phyloP scores from a whole-genome alignment of 805 yeast species.

The Diddensiella caesifluorescens region DNA sequence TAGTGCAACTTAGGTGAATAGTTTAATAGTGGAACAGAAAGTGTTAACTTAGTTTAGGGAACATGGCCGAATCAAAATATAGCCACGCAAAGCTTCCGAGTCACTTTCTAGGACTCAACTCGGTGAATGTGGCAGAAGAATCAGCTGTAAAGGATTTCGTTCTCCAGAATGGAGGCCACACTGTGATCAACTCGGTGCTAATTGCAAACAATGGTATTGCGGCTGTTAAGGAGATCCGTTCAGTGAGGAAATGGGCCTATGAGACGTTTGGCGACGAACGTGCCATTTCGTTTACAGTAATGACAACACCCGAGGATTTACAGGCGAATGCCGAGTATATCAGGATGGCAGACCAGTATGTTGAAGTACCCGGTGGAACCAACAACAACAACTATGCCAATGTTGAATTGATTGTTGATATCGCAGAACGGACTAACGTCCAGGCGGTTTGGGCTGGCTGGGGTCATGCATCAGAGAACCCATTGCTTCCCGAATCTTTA shows the following conservation, averaged over 20 bases:
- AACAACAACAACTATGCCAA: slow-evolving; percentile 98
- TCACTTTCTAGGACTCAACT: slow-evolving; percentile 79
- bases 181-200: slow-evolving; percentile 75
- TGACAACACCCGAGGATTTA: slow-evolving; percentile 99
- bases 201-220: slow-evolving; percentile 99
- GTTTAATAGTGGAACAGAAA: too few species aligned
- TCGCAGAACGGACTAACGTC: slow-evolving; percentile 93
- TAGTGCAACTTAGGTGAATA: too few species aligned
- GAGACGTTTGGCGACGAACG: slow-evolving; percentile 97
- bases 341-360: slow-evolving; percentile 98
- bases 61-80: slow-evolving; percentile 15
- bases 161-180: slow-evolving; percentile 82
- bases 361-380: slow-evolving; percentile 98
- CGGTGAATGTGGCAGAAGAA: slow-evolving; percentile 70
- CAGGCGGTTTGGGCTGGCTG: slow-evolving; percentile 99
- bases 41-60: too few species aligned
- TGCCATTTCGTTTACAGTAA: slow-evolving; percentile 88
- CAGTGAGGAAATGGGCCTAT: slow-evolving; percentile 98
- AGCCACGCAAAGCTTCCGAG: slow-evolving; percentile 44
- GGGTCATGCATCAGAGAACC: slow-evolving; percentile 99
- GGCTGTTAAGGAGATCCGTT: slow-evolving; percentile 96
- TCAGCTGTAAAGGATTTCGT: slow-evolving; percentile 75
- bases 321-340: slow-evolving; percentile 96
- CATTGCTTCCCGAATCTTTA: slow-evolving; percentile 83
- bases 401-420: slow-evolving; percentile 92